Evolutionary conservation across 2,329 filamentous ascomycete species (phyloP).

Genomic region (Monosporascus sp.): DNA sequence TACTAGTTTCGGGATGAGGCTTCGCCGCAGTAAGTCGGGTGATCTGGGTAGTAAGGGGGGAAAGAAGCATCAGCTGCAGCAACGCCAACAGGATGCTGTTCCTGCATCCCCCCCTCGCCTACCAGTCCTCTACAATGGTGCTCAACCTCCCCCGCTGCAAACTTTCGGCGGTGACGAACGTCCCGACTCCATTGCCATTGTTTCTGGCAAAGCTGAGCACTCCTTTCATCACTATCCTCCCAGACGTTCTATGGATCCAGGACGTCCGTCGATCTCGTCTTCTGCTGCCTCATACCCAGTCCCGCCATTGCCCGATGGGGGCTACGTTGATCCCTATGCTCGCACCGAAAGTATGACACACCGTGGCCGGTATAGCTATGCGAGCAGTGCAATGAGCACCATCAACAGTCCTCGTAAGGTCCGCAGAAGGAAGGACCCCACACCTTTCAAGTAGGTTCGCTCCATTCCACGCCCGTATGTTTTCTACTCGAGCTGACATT

Average conservation of each 20-base stretch:
- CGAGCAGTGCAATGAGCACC: constrained; percentile 82
- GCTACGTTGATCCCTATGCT: constrained; percentile 69
- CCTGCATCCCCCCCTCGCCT: constrained; percentile 56
- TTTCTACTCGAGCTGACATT: constrained; percentile 10
- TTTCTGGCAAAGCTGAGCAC: constrained; percentile 26
- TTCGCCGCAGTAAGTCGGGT: constrained; percentile 50
- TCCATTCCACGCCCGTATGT: neutral
- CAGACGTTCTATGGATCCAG: constrained; percentile 50
- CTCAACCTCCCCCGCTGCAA: constrained; percentile 23
- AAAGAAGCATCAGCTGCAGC: constrained; percentile 45
- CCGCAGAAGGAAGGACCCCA: constrained; percentile 92
- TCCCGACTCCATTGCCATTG: constrained; percentile 27
- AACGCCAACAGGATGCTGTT: constrained; percentile 49
- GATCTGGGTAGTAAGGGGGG: constrained; percentile 41
- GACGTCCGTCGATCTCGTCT: constrained; percentile 33
- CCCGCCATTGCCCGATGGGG: constrained; percentile 56
- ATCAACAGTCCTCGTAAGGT: constrained; percentile 90
- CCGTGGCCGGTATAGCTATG: constrained; percentile 92
- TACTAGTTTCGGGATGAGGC: constrained; percentile 45
- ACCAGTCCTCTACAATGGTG: constrained; percentile 39
- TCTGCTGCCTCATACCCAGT: constrained; percentile 49
- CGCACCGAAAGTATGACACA: constrained; percentile 93
- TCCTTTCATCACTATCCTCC: constrained; percentile 29
- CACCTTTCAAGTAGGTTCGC: constrained; percentile 86
- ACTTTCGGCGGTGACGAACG: constrained; percentile 30